These are phyloP conservation scores for Colletotrichum gloeosporioides DNA, from an alignment of 2,329 filamentous ascomycete species.

Conservation along the genomic window DNA sequence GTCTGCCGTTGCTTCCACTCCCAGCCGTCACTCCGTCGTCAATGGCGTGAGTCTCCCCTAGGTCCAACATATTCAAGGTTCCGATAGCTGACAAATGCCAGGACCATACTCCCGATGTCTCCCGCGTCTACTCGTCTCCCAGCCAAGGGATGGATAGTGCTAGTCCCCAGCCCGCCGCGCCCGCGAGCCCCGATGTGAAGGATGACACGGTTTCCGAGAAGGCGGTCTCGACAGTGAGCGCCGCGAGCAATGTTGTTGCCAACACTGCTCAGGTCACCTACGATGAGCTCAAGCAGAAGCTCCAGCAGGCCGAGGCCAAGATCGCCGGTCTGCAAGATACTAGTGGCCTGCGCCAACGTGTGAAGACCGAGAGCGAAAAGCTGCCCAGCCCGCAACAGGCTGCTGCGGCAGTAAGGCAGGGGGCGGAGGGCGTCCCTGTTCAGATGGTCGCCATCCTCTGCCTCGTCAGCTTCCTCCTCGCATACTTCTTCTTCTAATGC, in stretches of 20 bases:
- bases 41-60: slow-evolving; percentile 33
- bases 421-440: slow-evolving; percentile 79
- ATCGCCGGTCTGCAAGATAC: slow-evolving; percentile 75
- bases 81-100: slow-evolving; percentile 27
- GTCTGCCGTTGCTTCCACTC: slow-evolving; percentile 36
- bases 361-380: slow-evolving; percentile 59
- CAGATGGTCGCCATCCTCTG: slow-evolving; percentile 85
- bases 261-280: slow-evolving; percentile 45
- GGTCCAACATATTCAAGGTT: neutral
- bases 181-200: slow-evolving; percentile 37
- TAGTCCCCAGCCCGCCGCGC: slow-evolving; percentile 27
- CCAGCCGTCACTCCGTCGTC: slow-evolving; percentile 41
- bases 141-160: slow-evolving; percentile 32
- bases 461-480: slow-evolving; percentile 88
- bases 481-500: slow-evolving; percentile 91
- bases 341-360: slow-evolving; percentile 77
- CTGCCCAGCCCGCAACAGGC: slow-evolving; percentile 49
- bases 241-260: slow-evolving; percentile 54
- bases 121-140: slow-evolving; percentile 52
- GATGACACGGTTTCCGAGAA: slow-evolving; percentile 32
- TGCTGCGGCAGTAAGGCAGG: slow-evolving; percentile 61
- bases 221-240: slow-evolving; percentile 36
- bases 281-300: slow-evolving; percentile 74
- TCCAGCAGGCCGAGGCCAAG: slow-evolving; percentile 76
- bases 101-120: slow-evolving; percentile 49